Evolutionary conservation across 129 eudicot genomes (phyloP).

Genomic region (Apium graveolens): DNA sequence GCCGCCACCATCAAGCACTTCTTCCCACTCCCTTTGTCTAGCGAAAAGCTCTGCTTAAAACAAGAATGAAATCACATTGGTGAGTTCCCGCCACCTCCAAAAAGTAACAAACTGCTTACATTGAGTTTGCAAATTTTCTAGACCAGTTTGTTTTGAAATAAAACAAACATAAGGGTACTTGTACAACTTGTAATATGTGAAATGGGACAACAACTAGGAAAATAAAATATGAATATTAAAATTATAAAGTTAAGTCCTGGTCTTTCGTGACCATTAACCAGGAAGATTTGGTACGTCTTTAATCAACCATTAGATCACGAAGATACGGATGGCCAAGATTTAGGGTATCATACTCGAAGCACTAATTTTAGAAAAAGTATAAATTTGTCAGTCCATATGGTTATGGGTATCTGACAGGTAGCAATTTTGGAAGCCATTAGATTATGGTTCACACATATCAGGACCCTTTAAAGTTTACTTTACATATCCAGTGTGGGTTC

Average conservation of each 20-base stretch:
- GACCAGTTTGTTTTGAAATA: background rate
- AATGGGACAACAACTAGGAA: too few relatives aligned
- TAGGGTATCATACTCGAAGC: too few relatives aligned
- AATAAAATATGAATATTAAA: too few relatives aligned
- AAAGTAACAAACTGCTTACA: background rate
- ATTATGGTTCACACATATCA: too few relatives aligned
- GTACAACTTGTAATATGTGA: too few relatives aligned
- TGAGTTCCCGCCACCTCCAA: background rate
- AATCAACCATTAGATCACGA: too few relatives aligned
- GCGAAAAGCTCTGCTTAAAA: conserved; percentile 26
- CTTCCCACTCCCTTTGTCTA: conserved; percentile 38
- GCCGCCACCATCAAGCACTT: conserved; percentile 42
- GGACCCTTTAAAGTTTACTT: background rate
- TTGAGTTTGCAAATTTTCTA: background rate
- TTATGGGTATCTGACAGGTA: background rate
- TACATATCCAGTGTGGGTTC: too few relatives aligned
- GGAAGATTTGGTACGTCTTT: too few relatives aligned
- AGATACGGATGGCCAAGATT: too few relatives aligned
- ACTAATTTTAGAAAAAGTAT: too few relatives aligned
- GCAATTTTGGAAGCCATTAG: background rate
- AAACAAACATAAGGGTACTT: background rate
- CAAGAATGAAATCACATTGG: background rate
- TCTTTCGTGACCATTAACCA: background rate
- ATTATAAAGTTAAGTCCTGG: background rate
- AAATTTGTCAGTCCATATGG: background rate